A percentile compares a stretch with the other conserved stretches of the same genome.
Evolutionary conservation across 768 basidiomycete species (phyloP).

Genomic region (Kwoniella sp.): DNA sequence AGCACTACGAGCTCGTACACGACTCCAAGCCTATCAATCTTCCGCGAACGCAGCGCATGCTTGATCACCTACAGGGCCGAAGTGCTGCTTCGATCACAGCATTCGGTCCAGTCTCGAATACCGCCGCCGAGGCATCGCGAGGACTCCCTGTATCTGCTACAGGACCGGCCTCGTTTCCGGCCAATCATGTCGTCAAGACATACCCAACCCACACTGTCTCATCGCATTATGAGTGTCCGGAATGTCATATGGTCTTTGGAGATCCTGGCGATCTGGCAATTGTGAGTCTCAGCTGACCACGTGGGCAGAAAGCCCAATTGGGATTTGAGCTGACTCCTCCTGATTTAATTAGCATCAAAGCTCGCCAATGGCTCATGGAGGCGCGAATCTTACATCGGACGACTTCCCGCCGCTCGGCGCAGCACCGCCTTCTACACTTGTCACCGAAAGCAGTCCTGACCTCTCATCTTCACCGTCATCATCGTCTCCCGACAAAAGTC

Average conservation of each 20-base stretch:
- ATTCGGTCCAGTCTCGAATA: background rate
- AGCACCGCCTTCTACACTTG: background rate
- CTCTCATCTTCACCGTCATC: background rate
- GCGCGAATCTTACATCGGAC: constrained; percentile 2
- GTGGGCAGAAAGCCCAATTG: background rate
- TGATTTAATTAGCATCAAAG: background rate
- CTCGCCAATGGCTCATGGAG: background rate
- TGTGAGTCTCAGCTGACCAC: background rate
- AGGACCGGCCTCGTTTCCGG: background rate
- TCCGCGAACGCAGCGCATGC: constrained; percentile 6
- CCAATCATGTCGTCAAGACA: background rate
- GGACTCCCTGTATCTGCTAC: background rate
- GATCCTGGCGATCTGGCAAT: background rate
- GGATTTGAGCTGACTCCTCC: background rate
- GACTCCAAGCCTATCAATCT: background rate
- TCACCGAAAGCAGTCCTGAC: background rate
- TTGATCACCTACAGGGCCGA: background rate
- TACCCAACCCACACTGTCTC: background rate
- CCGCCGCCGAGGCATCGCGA: background rate
- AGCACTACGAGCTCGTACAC: constrained; percentile 4
- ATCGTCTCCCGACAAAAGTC: background rate
- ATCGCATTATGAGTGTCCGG: constrained; percentile 1
- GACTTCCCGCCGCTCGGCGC: constrained; percentile 5
- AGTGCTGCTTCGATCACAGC: background rate
- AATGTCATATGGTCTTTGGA: constrained; percentile 5